Conservation (phyloP, 345 rosid genomes). For the Camelina neglecta region DNA sequence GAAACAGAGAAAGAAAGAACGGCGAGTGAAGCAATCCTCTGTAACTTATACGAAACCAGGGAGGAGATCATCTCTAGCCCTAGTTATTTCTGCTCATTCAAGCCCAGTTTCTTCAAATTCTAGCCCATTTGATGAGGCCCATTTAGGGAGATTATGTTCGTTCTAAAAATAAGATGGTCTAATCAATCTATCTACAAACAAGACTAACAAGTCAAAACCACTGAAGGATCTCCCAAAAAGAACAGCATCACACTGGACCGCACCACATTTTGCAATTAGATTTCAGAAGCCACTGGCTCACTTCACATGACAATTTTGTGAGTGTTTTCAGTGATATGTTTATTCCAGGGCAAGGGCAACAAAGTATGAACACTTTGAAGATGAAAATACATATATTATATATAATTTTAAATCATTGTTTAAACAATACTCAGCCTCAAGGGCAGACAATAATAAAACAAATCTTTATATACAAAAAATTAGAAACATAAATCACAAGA, state of each 20-base stretch:
- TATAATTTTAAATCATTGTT: slow-evolving; percentile 2
- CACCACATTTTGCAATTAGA: too few species aligned
- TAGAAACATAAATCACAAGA: slow-evolving; percentile 23
- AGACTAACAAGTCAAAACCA: too few species aligned
- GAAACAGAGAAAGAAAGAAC: slow-evolving; percentile 11
- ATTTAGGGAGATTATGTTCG: background rate
- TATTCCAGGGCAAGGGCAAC: too few species aligned
- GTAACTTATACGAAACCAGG: background rate
- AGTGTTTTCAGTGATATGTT: background rate
- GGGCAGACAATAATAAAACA: slow-evolving; percentile 10
- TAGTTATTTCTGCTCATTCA: background rate
- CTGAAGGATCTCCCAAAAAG: too few species aligned
- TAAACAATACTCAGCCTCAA: slow-evolving; percentile 25
- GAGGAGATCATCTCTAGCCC: background rate
- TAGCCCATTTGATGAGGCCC: background rate
- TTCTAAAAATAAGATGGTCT: too few species aligned
- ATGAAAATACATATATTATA: slow-evolving; percentile 1
- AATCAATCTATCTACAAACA: too few species aligned
- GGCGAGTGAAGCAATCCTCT: background rate
- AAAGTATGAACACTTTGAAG: background rate
- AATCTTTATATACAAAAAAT: slow-evolving; percentile 27
- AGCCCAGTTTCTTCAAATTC: background rate
- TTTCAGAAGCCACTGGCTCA: too few species aligned
- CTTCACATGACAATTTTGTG: background rate
- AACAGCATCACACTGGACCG: too few species aligned